Evolutionary conservation across 179 eudicot species (phyloP).

Genomic region (Beta corolliflora): DNA sequence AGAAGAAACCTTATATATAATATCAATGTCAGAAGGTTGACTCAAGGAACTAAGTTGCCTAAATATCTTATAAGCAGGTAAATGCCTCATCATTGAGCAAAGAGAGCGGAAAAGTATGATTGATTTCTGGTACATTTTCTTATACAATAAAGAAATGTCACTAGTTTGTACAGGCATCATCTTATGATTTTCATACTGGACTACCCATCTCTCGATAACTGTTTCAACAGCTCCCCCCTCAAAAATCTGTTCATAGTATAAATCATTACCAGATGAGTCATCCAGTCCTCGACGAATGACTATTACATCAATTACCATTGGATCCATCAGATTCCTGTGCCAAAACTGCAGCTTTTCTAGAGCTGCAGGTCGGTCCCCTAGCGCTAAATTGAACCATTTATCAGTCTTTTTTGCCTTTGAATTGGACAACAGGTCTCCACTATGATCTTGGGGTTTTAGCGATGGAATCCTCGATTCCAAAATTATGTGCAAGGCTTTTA

Average conservation of each 20-base stretch:
- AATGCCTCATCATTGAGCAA: conserved; percentile 78
- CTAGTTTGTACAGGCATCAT: conserved; percentile 40
- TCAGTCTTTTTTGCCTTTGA: conserved; percentile 59
- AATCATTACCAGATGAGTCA: conserved; percentile 31
- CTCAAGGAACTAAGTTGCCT: conserved; percentile 55
- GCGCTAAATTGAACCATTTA: conserved; percentile 82
- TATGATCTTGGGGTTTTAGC: conserved; percentile 42
- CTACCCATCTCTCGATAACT: conserved; percentile 90
- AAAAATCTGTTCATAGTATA: conserved; percentile 27
- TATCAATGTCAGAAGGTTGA: conserved; percentile 60
- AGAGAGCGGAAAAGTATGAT: conserved; percentile 83
- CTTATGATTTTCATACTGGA: conserved; percentile 70
- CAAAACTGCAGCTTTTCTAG: conserved; percentile 74
- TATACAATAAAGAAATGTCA: conserved; percentile 56
- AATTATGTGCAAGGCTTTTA: conserved; percentile 77
- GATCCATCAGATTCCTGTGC: conserved; percentile 87
- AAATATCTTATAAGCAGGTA: conserved; percentile 79
- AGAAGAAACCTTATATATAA: conserved; percentile 77
- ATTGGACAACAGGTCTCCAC: conserved; percentile 38
- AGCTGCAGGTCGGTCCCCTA: conserved; percentile 89
- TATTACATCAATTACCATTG: conserved; percentile 83
- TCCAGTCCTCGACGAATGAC: conserved; percentile 55
- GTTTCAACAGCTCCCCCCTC: conserved; percentile 65
- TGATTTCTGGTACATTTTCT: conserved; percentile 84
- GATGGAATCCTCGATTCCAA: conserved; percentile 90